A percentile compares a stretch with the other conserved stretches of the same genome.
These are phyloP conservation scores for Tricholomella constricta DNA, from an alignment of 768 basidiomycete species.

Conservation along the genomic window DNA sequence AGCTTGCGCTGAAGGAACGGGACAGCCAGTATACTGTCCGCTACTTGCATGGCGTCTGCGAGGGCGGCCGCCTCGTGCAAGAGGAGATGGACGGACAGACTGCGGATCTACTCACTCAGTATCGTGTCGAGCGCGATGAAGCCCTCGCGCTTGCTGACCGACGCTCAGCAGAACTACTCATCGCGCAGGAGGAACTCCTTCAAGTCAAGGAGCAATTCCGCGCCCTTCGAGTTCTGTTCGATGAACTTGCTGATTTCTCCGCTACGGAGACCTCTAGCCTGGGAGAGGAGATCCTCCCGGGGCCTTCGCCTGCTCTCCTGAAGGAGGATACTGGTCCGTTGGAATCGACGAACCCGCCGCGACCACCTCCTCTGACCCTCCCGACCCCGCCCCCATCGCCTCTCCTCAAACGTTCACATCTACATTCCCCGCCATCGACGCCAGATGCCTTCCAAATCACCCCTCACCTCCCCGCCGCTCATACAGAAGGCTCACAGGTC, in stretches of 20 bases:
- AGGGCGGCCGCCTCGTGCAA: conserved; percentile 13
- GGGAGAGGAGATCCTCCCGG: background rate
- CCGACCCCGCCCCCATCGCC: conserved; percentile 2
- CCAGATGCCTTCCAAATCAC: background rate
- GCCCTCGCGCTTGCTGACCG: conserved; percentile 9
- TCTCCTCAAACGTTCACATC: background rate
- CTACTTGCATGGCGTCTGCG: conserved; percentile 15
- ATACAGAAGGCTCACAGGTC: background rate
- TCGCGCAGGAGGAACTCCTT: conserved; percentile 18
- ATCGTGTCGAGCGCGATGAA: conserved; percentile 24
- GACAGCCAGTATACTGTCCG: conserved; percentile 12
- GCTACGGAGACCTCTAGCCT: background rate
- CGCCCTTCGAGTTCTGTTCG: conserved; percentile 17
- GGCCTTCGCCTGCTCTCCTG: background rate
- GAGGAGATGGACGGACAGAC: conserved; percentile 5
- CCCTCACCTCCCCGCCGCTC: background rate
- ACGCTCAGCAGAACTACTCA: conserved; percentile 15
- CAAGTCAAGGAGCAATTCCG: conserved; percentile 23
- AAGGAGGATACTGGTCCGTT: background rate
- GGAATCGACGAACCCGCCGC: background rate
- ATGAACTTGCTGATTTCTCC: conserved; percentile 1
- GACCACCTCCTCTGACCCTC: background rate
- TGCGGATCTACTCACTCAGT: conserved; percentile 13
- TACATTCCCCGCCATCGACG: background rate
- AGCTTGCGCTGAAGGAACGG: conserved; percentile 12